Conservation (phyloP, 768 basidiomycete genomes). For the Russula griseocarnosa region DNA sequence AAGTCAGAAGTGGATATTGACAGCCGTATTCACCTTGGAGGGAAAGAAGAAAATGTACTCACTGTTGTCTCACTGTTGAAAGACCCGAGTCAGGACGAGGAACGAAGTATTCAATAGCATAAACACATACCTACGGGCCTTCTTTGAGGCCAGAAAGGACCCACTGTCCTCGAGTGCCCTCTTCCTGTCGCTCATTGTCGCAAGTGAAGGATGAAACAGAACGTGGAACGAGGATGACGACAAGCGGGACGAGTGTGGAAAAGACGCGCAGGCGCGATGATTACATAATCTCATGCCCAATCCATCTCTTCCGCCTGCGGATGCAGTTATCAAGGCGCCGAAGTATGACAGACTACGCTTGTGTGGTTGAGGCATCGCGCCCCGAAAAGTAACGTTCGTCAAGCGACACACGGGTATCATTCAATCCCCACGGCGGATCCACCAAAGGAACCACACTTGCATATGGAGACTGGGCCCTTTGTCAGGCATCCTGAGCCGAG, state of each 20-base stretch:
- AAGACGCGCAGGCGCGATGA: too few relatives aligned
- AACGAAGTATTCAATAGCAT: background rate
- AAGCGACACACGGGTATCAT: constrained; percentile 89
- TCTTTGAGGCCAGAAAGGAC: constrained; percentile 21
- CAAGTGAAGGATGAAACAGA: background rate
- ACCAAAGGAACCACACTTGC: constrained; percentile 90
- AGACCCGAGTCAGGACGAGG: too few relatives aligned
- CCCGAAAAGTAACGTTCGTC: constrained; percentile 74
- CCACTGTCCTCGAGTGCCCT: constrained; percentile 23
- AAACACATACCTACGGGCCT: constrained; percentile 53
- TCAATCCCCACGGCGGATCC: constrained; percentile 85
- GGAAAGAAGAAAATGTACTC: constrained; percentile 46
- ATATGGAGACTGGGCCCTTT: constrained; percentile 89
- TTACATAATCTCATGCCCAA: constrained; percentile 34
- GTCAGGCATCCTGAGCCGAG: too few relatives aligned
- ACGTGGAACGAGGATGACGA: constrained; percentile 6
- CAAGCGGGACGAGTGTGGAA: background rate
- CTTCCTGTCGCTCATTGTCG: constrained; percentile 29
- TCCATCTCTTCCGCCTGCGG: constrained; percentile 13
- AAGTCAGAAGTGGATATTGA: constrained; percentile 51
- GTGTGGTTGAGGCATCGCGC: constrained; percentile 47
- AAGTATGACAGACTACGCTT: constrained; percentile 15
- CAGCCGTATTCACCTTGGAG: constrained; percentile 69
- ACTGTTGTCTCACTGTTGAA: constrained; percentile 57
- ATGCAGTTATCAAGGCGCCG: background rate